Conservation (phyloP, 306 rosid species). For the Rosa persica region DNA sequence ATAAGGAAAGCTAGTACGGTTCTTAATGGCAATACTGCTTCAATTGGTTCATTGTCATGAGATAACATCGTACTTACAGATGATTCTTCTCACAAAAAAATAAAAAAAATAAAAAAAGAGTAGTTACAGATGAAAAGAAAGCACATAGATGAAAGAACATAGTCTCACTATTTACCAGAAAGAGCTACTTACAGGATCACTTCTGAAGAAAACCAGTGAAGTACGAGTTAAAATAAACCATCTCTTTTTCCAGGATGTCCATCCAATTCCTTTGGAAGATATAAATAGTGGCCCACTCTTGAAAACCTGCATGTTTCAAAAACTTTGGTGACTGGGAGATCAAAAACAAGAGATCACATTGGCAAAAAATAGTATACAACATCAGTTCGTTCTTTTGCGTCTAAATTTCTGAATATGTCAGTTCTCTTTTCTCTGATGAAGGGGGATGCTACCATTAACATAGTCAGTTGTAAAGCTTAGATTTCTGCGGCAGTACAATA, state of each 20-base stretch:
- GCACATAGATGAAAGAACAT: not conserved
- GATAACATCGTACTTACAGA: not conserved
- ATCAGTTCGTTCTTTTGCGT: not conserved
- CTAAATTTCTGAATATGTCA: not conserved
- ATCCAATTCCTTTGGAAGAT: conserved; percentile 97
- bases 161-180: conserved; percentile 22
- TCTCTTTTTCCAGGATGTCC: conserved; percentile 99
- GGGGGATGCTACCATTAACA: not conserved
- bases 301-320: conserved; percentile 60
- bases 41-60: not conserved
- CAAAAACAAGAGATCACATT: not conserved
- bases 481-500: not conserved
- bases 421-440: not conserved
- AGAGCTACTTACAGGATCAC: conserved; percentile 88
- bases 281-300: conserved; percentile 93
- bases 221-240: conserved; percentile 94
- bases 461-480: not conserved
- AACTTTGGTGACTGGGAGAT: not conserved
- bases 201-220: conserved; percentile 93
- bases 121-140: not conserved
- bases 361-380: not conserved
- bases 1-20: not conserved
- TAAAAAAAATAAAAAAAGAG: not conserved
- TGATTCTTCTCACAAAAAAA: no score
- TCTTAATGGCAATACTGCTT: not conserved